phyloP scores from a whole-genome alignment of 192 early-diverging fungal species.

The Backusella parvicylindrica region DNA sequence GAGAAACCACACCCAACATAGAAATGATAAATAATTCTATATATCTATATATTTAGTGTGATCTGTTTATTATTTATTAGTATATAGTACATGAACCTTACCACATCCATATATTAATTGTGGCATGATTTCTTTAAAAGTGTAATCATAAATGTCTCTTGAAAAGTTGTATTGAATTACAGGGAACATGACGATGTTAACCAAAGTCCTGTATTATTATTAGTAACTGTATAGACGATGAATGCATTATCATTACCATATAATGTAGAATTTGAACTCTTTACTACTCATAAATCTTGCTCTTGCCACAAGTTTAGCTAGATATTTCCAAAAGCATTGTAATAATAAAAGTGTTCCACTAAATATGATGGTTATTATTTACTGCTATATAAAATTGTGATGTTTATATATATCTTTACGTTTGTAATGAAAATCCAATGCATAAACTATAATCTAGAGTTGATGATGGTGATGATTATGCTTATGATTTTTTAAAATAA shows the following conservation, averaged over 20 bases:
- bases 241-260: conserved; percentile 17
- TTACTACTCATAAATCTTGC: conserved; percentile 43
- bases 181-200: conserved; percentile 35
- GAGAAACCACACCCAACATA: conserved; percentile 25
- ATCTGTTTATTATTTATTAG: neutral
- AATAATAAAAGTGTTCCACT: conserved; percentile 40
- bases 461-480: too few relatives aligned
- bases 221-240: neutral
- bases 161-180: conserved; percentile 36
- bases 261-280: conserved; percentile 44
- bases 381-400: neutral
- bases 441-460: conserved; percentile 36
- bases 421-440: conserved; percentile 40
- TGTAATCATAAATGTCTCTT: conserved; percentile 17
- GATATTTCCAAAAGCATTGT: conserved; percentile 50
- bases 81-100: neutral
- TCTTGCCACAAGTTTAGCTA: conserved; percentile 38
- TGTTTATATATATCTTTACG: conserved; percentile 20
- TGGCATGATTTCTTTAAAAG: conserved; percentile 33
- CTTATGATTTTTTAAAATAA: too few relatives aligned
- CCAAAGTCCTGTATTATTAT: conserved; percentile 13
- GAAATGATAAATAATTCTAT: conserved; percentile 28
- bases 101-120: conserved; percentile 30
- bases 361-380: conserved; percentile 1
- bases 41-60: neutral